Percentiles rank a stretch among this genome's conserved stretches.
Evolutionary conservation across 1,284 basidiomycete genomes (phyloP).

Genomic region (Melampsora larici-populina): DNA sequence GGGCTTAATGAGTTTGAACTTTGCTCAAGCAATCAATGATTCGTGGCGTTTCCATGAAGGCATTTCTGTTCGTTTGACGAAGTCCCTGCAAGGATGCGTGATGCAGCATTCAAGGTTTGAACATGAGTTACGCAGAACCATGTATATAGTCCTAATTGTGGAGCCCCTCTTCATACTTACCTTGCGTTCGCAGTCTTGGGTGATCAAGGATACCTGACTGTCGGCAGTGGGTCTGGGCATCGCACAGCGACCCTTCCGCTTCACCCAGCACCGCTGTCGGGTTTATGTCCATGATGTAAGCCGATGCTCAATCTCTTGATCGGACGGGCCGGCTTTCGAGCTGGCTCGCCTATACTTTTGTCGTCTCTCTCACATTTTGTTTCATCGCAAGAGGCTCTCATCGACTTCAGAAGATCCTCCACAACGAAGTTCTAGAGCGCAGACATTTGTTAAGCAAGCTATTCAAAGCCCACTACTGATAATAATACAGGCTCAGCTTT

Average conservation of each 20-base stretch:
- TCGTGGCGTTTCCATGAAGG: too few relatives aligned
- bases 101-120: neutral
- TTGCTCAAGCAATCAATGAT: too few relatives aligned
- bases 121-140: neutral
- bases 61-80: too few relatives aligned
- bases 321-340: conserved; percentile 44
- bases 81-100: too few relatives aligned
- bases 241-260: conserved; percentile 42
- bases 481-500: too few relatives aligned
- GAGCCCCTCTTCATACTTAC: conserved; percentile 29
- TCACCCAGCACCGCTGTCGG: conserved; percentile 35
- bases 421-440: too few relatives aligned
- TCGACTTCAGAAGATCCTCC: too few relatives aligned
- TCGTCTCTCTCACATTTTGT: neutral
- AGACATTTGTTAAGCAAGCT: too few relatives aligned
- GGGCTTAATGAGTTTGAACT: too few relatives aligned
- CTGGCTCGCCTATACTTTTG: conserved; percentile 40
- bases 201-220: conserved; percentile 44
- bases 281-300: conserved; percentile 44
- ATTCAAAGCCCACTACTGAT: too few relatives aligned
- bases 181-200: conserved; percentile 44
- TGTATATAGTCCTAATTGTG: neutral
- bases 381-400: too few relatives aligned
- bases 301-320: conserved; percentile 44
- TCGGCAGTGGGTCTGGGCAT: conserved; percentile 40